Evolutionary conservation across 1,284 basidiomycete species (phyloP), one percentile per base, ranked within the genome.

Genomic region (Rhodotorula sp.): DNA sequence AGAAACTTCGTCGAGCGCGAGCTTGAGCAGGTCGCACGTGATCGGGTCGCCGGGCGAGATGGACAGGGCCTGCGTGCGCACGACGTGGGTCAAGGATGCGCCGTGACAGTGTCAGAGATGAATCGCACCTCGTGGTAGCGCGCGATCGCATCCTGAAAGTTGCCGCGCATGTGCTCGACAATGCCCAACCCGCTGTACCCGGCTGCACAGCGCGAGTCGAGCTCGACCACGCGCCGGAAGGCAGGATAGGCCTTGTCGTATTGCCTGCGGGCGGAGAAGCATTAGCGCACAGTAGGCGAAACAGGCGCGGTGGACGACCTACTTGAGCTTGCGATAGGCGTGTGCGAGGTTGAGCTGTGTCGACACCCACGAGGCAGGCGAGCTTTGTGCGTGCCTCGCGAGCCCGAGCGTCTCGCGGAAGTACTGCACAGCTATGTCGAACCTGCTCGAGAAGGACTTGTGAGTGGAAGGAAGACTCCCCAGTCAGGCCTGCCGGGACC

Each of bases 321-420:
- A 92, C 90, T 87, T 87, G 13, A 91, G 83, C 80, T 91, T 91
- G 23, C 93, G 87, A 75, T 88, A 88, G 65, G 90, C 90, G 53
- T 95, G 95, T 12, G 92, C 93, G 16, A 97, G 86, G 80, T 97
- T 97, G 69, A 97, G 85, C 80, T 92, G 93, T 0, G 92, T 93
- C 16, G 89, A 88, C 1, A 88, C 86, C 94, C 96, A 98, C 0
- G 89, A 87, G 23, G 86, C 85, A 67, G 91, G 88, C 0, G 91
- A 90, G 60, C 89, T 90, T 81, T 97, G 93, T 19, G 93, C 91
- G 5, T 91, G 87, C 74, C 88, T 85, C 1, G 90, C 92, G 34
- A 89, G 84, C 7, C 88, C 85, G 25, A 96, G 85, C 0, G 94
- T 89, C 72, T 86, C 84, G 69, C 86, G 81, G 80, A 97, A 95